Base-by-base conservation (phyloP, 768 basidiomycete species). In the Pleurotus salmoneostramineus region DNA sequence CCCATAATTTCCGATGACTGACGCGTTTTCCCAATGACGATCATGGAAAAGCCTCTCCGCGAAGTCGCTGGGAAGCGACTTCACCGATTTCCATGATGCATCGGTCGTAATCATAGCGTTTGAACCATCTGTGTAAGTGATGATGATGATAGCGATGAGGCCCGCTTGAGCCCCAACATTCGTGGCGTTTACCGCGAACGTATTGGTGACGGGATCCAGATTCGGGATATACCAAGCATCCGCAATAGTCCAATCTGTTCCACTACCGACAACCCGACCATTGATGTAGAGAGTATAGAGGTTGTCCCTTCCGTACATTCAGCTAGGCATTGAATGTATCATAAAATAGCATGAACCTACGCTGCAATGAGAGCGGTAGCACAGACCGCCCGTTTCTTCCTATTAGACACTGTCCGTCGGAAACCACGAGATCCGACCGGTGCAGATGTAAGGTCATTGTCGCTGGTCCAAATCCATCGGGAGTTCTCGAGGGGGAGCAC, bases 251-350 rank as follows among this genome's bases (percentile, higher is more conserved):
- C 8, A 47, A 27, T 17, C 21, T 2, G 7, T 17, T 8, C 45
- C 45, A 10, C 10, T n/a, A n/a, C 37, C 37, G n/a, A 40, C n/a
- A 8, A 8, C 10, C n/a, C n/a, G 8, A 10, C 37, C 10, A 35
- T 73, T 71, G 58, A 72, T 68, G 46, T 64, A 74, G n/a, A 74
- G 61, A 0, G 68, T 69, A 50, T 66, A 69, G 4, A 55, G 61
- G 57, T 72, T 68, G 62, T 74, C 73, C 12, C 50, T 51, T 51
- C 12, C 17, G 4, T 27, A 51, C 12, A n/a, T 14, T 27, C 21
- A 49, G 42, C 3, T 3, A 43, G 15, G 42, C 15, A n/a, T 8
- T 47, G 6, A n/a, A 8, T 51, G 17, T 21, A 34, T 51, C 50
- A n/a, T 37, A 32, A 51, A 10, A 27, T 31, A 10, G 32, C 15